Evolutionary conservation across 2,329 filamentous ascomycete genomes (phyloP), one percentile per base, ranked within the genome.

Genomic region (Alternaria triticina): DNA sequence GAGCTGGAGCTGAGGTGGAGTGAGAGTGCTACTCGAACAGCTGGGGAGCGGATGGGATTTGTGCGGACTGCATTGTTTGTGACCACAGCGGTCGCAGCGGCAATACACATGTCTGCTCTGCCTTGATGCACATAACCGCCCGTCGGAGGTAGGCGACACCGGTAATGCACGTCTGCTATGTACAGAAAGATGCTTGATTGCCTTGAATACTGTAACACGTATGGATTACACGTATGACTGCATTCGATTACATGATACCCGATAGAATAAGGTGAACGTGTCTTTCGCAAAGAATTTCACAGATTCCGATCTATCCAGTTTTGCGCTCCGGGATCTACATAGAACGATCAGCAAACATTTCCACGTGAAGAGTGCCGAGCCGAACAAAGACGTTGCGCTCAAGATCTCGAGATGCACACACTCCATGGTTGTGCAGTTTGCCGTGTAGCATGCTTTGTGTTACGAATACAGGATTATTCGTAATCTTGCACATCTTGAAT

Each of bases 401-500:
- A 40, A 40, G 36, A 40, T 40, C n/a, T 5, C n/a, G 36, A 17
- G n/a, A 17, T 40, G 36, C 11, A 40, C 36, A 40, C 10, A 5
- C 2, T n/a, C 0, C 36, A 40, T 40, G 36, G 11, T 3, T 5
- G 36, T 40, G 15, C 0, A 40, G 1, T 40, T 11, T 3, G 36
- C n/a, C 36, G n/a, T 17, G 36, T 40, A 40, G 1, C 3, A 40
- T 40, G 36, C 36, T 1, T 40, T 17, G 36, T 40, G 36, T 4
- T 40, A 10, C 9, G 36, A 40, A 5, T 3, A 1, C 2, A 1
- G 4, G 1, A 3, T 40, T 6, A 9, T 17, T 40, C 36, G 36
- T 0, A n/a, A 0, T 6, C 6, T 40, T 40, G 36, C 36, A 40
- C 1, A 5, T 1, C 33, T 3, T 8, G 1, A 3, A 17, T 40